Evolutionary conservation across 805 yeast genomes (phyloP), one percentile per base, ranked within the genome.

Genomic region (Henningerozyma blattae): DNA sequence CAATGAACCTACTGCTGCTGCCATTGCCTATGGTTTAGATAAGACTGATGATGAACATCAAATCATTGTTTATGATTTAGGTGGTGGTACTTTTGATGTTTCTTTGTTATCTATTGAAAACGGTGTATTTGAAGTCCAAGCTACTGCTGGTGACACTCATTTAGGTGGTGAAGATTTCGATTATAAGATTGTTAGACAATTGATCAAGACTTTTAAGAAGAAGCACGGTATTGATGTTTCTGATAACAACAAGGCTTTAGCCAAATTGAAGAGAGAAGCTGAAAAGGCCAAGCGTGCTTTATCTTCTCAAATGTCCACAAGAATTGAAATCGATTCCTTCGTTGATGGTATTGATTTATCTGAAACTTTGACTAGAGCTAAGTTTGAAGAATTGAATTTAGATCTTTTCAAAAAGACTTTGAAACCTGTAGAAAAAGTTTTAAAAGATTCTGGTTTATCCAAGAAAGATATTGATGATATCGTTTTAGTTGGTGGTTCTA

Each of bases 141-240:
- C 94, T 36, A 84, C 95, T 42, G 85, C 93, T 41, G 95, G 95
- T 79, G 94, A 85, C 61, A 85, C 95, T 43, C 95, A 85, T 62
- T 75, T 85, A 65, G 95, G 95, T 73, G 95, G 95, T 75, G 94
- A 85, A 69, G 95, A 85, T 67, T 85, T 85, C 51, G 95, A 85
- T 66, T 75, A 72, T 69, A 76, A 85, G 63, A 79, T 85, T 56
- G 87, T 85, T 44, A 77, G 77, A 64, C 91, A 84, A 65, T 82
- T 87, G 59, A 72, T 75, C 56, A 81, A 80, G 65, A 70, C 76
- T 37, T 86, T 86, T 70, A 85, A 87, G 75, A 83, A 91, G 77
- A 89, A 89, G 71, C 77, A 86, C 61, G 72, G 72, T 53, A 78
- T 84, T 53, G 96, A 91, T 61, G 68, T 89, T 44, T 61, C 83